Conservation (phyloP, 768 basidiomycete genomes). For the Mycena latifolia region DNA sequence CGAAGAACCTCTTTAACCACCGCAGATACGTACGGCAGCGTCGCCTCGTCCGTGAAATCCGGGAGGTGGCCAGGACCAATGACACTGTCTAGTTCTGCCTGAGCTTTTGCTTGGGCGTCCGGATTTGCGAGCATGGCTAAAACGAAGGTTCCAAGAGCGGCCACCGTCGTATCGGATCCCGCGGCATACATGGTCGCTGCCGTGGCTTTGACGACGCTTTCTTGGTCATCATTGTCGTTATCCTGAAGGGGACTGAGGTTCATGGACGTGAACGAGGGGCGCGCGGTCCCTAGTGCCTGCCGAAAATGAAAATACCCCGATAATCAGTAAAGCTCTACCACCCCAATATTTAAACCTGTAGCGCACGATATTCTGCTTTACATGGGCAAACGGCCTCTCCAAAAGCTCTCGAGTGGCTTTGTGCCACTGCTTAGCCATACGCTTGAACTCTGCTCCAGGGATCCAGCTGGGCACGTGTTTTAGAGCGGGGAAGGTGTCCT, state of each 20-base stretch:
- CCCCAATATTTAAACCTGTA: too few relatives aligned
- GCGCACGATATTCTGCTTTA: slow-evolving; percentile 34
- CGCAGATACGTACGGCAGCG: slow-evolving; percentile 50
- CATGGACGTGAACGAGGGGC: too few relatives aligned
- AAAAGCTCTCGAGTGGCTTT: slow-evolving; percentile 48
- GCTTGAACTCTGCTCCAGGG: slow-evolving; percentile 60
- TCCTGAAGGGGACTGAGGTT: background rate
- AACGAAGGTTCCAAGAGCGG: slow-evolving; percentile 47
- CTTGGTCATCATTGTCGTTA: background rate
- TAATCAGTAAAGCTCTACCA: too few relatives aligned
- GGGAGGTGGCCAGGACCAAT: slow-evolving; percentile 50
- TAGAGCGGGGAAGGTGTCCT: slow-evolving; percentile 29
- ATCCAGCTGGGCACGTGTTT: slow-evolving; percentile 51
- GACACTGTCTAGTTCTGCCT: slow-evolving; percentile 52
- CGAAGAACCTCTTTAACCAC: slow-evolving; percentile 51
- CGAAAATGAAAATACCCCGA: too few relatives aligned
- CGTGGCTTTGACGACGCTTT: background rate
- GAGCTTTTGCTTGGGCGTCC: slow-evolving; percentile 48
- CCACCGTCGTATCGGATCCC: slow-evolving; percentile 50
- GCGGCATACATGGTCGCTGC: slow-evolving; percentile 4
- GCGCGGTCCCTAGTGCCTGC: too few relatives aligned
- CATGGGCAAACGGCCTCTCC: slow-evolving; percentile 51
- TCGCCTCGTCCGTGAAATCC: slow-evolving; percentile 43
- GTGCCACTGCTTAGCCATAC: slow-evolving; percentile 48
- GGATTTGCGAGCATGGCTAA: slow-evolving; percentile 53